A percentile compares a stretch with the other conserved stretches of the same genome.
phyloP scores from a whole-genome alignment of 2,329 filamentous ascomycete species.

The Geosmithia flava region DNA sequence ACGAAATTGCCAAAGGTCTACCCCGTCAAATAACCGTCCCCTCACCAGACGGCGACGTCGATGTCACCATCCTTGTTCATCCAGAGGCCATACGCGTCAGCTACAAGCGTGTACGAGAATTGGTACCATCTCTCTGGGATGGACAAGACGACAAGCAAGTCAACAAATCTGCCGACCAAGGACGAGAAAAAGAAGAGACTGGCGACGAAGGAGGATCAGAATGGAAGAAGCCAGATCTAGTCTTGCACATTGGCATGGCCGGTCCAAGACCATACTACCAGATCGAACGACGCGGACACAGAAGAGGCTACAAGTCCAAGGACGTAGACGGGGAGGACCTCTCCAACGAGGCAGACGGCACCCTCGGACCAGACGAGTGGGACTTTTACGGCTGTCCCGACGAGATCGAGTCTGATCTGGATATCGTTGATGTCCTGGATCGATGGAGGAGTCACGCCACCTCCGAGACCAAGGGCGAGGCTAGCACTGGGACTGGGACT shows the following conservation, averaged over 20 bases:
- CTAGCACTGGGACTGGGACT: no score
- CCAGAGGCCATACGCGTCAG: slow-evolving; percentile 56
- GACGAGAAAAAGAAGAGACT: background rate
- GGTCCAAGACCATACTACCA: slow-evolving; percentile 50
- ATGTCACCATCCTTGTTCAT: slow-evolving; percentile 45
- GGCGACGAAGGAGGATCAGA: background rate
- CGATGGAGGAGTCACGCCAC: slow-evolving; percentile 40
- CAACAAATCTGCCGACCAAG: no score
- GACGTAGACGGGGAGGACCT: slow-evolving; percentile 53
- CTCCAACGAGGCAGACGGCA: slow-evolving; percentile 34
- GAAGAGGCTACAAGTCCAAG: slow-evolving; percentile 56
- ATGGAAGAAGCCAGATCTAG: slow-evolving; percentile 33
- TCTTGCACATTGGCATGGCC: slow-evolving; percentile 75
- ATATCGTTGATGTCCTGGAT: slow-evolving; percentile 41
- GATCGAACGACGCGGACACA: slow-evolving; percentile 57
- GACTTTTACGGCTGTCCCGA: slow-evolving; percentile 41
- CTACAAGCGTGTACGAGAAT: slow-evolving; percentile 52
- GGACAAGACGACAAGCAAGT: slow-evolving; percentile 8
- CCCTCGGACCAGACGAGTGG: slow-evolving; percentile 22
- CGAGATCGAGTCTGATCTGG: slow-evolving; percentile 43
- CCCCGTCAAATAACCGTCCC: slow-evolving; percentile 20
- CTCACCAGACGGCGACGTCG: slow-evolving; percentile 27
- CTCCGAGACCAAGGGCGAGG: no score
- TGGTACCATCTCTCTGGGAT: slow-evolving; percentile 53
- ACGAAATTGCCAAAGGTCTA: slow-evolving; percentile 61